Conservation (phyloP, 163 green algal species). For the Scenedesmus sp. region DNA sequence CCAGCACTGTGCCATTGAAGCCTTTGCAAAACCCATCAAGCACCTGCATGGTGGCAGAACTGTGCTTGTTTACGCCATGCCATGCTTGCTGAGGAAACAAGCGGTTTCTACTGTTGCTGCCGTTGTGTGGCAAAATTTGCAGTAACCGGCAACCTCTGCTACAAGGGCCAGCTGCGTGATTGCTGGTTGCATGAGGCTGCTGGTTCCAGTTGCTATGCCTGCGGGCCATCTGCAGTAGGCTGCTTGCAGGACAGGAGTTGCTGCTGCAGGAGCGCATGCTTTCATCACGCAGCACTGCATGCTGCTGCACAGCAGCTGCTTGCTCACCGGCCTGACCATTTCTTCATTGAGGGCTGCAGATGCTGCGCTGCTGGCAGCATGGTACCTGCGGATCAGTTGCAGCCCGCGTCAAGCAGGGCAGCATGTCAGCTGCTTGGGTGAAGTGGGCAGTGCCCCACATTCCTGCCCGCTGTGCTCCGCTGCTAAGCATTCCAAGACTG, state of each 20-base stretch:
- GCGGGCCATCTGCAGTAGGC: neutral
- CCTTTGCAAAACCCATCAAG: conserved; percentile 60
- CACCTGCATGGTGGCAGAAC: neutral
- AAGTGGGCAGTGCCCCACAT: too few relatives aligned
- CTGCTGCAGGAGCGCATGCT: neutral
- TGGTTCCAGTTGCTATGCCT: too few relatives aligned
- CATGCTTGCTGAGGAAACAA: neutral
- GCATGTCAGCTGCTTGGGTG: neutral
- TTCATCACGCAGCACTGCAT: neutral
- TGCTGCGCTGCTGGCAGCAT: conserved; percentile 6
- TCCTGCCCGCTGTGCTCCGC: too few relatives aligned
- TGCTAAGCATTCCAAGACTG: neutral
- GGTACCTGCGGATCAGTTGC: conserved; percentile 19
- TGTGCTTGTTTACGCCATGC: neutral
- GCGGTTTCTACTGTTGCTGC: neutral
- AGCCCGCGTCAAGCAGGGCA: neutral
- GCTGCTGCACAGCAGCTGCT: neutral
- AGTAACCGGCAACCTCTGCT: neutral
- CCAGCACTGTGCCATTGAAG: conserved; percentile 66
- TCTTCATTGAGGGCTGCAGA: conserved; percentile 4
- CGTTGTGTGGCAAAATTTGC: conserved; percentile 4
- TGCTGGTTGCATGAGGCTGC: neutral
- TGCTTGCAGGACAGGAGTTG: neutral
- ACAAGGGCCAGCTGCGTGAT: neutral
- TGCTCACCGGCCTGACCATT: conserved; percentile 26